phyloP scores from a whole-genome alignment of 73 alveolate species.

The Paramecium octaurelia region DNA sequence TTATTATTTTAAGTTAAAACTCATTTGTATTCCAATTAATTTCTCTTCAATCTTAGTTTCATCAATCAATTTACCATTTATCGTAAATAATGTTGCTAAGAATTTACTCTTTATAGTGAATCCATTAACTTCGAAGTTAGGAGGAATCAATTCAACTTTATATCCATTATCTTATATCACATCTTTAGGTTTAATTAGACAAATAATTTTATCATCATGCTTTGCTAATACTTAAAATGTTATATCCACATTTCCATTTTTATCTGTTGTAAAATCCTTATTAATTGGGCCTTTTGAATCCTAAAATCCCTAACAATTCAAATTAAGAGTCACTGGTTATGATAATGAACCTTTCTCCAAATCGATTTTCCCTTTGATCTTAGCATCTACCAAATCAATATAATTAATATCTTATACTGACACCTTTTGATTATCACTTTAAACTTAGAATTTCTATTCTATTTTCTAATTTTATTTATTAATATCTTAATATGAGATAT shows the following conservation, averaged over 20 bases:
- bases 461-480: not conserved
- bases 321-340: not conserved
- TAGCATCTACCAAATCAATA: not conserved
- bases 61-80: not conserved
- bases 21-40: not conserved
- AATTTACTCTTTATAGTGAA: not conserved
- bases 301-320: not conserved
- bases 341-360: not conserved
- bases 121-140: not conserved
- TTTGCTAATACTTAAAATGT: not conserved
- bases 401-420: not conserved
- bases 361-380: not conserved
- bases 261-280: conserved; percentile 19
- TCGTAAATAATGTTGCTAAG: not conserved
- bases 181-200: not conserved
- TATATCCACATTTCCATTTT: not conserved
- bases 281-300: not conserved
- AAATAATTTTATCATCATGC: not conserved
- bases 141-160: not conserved
- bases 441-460: not conserved
- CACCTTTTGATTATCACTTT: not conserved
- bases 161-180: not conserved
- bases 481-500: not conserved
- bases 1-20: not conserved
- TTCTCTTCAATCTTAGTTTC: not conserved